phyloP scores from a whole-genome alignment of 169 alveolate genomes.

The Perkinsus marinus region DNA sequence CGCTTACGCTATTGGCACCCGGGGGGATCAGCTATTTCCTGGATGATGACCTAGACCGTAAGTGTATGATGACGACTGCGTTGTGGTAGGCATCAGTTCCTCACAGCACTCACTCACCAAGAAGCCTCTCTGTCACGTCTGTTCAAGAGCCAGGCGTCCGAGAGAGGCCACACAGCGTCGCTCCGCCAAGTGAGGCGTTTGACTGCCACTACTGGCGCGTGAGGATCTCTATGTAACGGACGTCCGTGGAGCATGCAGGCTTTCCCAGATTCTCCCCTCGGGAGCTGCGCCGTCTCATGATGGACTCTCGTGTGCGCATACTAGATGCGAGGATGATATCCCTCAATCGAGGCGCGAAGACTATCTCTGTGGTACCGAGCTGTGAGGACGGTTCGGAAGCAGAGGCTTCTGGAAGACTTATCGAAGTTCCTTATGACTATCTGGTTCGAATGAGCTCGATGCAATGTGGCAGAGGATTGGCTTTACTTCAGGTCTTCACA shows the following conservation, averaged over 20 bases:
- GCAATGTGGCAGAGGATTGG: conserved; percentile 29
- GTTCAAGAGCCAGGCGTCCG: neutral
- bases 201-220: conserved; percentile 46
- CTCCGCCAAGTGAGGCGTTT: conserved; percentile 1
- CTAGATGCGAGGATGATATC: conserved; percentile 62
- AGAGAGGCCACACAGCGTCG: neutral
- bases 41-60: neutral
- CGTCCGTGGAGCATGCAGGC: conserved; percentile 40
- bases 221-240: neutral
- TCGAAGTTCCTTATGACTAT: conserved; percentile 17
- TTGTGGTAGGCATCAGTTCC: neutral
- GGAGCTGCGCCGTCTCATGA: conserved; percentile 53
- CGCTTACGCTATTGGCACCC: conserved; percentile 65
- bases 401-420: conserved; percentile 9
- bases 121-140: neutral
- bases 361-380: conserved; percentile 23
- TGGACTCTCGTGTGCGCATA: conserved; percentile 64
- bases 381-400: neutral
- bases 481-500: conserved; percentile 36
- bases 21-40: conserved; percentile 47
- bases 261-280: conserved; percentile 48
- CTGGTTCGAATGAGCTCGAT: conserved; percentile 39
- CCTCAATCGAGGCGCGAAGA: conserved; percentile 44
- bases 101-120: neutral
- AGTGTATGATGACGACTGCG: neutral